Evolutionary conservation across 2,329 filamentous ascomycete genomes (phyloP), one percentile per base, ranked within the genome.

Genomic region (Microdochium nivale): DNA sequence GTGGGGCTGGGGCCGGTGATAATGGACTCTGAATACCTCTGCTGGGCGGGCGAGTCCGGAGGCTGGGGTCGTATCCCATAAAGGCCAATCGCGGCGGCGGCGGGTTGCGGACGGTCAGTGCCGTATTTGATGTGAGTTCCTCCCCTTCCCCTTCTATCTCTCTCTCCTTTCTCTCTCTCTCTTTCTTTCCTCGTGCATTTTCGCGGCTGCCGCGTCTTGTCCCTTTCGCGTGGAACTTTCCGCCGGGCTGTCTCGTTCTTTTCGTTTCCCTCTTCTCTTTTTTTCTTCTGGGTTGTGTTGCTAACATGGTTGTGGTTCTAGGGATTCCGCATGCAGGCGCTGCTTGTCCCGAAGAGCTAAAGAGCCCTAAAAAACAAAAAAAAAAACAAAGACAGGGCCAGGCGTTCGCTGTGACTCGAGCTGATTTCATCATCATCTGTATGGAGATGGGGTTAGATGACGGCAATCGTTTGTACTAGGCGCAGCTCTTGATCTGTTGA

Each of bases 101-200:
- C 5, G 16, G 37, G 3, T 14, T 60, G 19, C 49, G 51, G 33
- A 56, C 40, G 30, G 47, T 61, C 3, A 53, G 54, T 27, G 59
- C 59, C 32, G 51, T 51, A 23, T 60, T 62, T 50, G 60, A 62
- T 35, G 60, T 61, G 53, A 60, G 59, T 51, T 13, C 13, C 5
- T 14, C n/a, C 30, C 4, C 11, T 5, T 5, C 11, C 27, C 5
- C 27, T 30, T 30, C 11, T 4, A 4, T 16, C 21, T 43, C 21
- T 23, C 16, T 16, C 1, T 49, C 9, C 23, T 27, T 16, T 33
- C 19, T 16, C 3, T 30, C 24, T 11, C 19, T 35, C 14, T 37
- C 3, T 37, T 9, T 16, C 14, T 33, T 4, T 23, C 5, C 9
- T 16, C 24, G n/a, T 37, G 50, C n/a, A n/a, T n/a, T n/a, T n/a